Conservation (phyloP, 371 early-diverging fungal genomes). For the Mucor plumbeus region DNA sequence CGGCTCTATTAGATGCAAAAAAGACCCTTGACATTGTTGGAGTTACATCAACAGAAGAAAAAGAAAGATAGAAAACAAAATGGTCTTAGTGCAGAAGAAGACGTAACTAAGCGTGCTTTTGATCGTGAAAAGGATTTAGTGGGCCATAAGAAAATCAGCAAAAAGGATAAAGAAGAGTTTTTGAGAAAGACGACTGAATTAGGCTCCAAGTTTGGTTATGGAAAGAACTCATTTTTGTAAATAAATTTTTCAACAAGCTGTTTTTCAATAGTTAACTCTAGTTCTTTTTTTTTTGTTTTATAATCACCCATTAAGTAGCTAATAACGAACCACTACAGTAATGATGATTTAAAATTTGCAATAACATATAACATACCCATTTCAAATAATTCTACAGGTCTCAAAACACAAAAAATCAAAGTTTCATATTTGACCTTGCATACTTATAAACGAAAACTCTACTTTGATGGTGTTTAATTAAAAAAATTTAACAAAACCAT, state of each 20-base stretch:
- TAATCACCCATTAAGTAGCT: no score
- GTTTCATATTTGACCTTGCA: no score
- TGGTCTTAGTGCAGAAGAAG: conserved; percentile 27
- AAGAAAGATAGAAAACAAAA: conserved; percentile 27
- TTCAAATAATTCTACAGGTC: no score
- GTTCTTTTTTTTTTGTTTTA: no score
- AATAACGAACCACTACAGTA: no score
- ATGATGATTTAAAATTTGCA: no score
- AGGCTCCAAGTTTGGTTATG: conserved; percentile 53
- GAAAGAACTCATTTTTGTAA: conserved; percentile 53
- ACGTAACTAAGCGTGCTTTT: conserved; percentile 59
- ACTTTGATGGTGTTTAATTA: no score
- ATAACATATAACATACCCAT: no score
- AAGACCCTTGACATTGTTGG: conserved; percentile 53
- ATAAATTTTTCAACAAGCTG: neutral
- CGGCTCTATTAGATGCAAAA: conserved; percentile 33
- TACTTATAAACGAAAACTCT: no score
- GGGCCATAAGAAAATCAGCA: conserved; percentile 44
- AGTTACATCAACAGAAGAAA: conserved; percentile 50
- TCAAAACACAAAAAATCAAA: no score
- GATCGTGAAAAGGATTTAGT: conserved; percentile 64
- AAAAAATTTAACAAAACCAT: no score
- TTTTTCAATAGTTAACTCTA: no score
- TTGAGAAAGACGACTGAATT: conserved; percentile 50
- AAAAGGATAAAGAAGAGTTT: conserved; percentile 54